A percentile compares a stretch with the other conserved stretches of the same genome.
Evolutionary conservation across 208 protist species (phyloP).

Genomic region (Crithidia expoeki): DNA sequence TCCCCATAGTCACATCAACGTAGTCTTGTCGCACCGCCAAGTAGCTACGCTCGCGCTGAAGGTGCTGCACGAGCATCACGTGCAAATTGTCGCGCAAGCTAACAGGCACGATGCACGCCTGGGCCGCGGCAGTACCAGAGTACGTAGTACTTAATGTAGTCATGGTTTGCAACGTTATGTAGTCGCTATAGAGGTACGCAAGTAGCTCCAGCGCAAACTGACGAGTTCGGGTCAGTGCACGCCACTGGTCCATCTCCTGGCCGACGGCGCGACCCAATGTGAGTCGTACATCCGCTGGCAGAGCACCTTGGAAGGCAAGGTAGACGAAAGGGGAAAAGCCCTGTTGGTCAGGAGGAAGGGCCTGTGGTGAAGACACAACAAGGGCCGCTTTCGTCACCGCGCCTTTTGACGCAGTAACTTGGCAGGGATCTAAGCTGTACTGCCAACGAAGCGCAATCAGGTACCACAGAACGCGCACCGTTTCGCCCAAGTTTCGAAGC

Average conservation of each 20-base stretch:
- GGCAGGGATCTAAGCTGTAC: constrained; percentile 20
- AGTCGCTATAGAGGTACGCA: constrained; percentile 56
- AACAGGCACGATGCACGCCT: constrained; percentile 34
- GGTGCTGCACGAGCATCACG: constrained; percentile 40
- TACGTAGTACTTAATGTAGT: background rate
- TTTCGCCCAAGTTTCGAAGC: constrained; percentile 22
- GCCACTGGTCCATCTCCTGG: constrained; percentile 51
- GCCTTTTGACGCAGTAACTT: background rate
- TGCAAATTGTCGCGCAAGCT: constrained; percentile 43
- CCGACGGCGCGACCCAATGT: constrained; percentile 38
- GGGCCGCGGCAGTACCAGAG: background rate
- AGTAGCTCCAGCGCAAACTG: constrained; percentile 62
- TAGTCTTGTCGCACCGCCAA: constrained; percentile 62
- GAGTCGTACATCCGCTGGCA: constrained; percentile 44
- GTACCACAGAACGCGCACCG: constrained; percentile 53
- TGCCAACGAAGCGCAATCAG: constrained; percentile 46
- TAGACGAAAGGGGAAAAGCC: constrained; percentile 66
- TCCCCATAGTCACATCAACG: constrained; percentile 77
- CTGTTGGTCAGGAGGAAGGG: constrained; percentile 16
- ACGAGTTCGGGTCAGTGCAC: constrained; percentile 38
- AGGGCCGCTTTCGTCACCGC: background rate
- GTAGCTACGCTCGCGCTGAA: constrained; percentile 46
- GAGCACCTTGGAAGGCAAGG: constrained; percentile 39
- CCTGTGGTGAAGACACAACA: background rate
- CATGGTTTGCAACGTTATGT: constrained; percentile 5